These are phyloP conservation scores for Calonectria henricotiae DNA, from an alignment of 2,329 filamentous ascomycete species.

Conservation along the genomic window DNA sequence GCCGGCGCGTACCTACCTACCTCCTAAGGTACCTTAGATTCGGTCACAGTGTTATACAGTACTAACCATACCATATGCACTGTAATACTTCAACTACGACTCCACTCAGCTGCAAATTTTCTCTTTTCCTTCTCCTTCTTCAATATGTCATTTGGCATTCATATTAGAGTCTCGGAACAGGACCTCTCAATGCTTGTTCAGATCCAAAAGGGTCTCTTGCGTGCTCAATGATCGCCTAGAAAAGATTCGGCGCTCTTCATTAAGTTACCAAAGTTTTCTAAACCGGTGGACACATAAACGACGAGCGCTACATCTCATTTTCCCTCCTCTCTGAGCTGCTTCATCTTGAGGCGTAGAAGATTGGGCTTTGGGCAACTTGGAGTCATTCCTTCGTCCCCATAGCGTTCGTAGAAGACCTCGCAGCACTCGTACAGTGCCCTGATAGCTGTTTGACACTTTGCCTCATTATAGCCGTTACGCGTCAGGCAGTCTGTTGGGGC, in stretches of 20 bases:
- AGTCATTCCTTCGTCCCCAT: slow-evolving; percentile 83
- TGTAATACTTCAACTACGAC: slow-evolving; percentile 49
- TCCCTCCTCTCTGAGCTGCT: slow-evolving; percentile 73
- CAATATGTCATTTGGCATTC: slow-evolving; percentile 84
- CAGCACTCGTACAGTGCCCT: slow-evolving; percentile 96
- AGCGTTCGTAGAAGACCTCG: slow-evolving; percentile 85
- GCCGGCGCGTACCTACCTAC: slow-evolving; percentile 26
- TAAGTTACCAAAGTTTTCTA: slow-evolving; percentile 75
- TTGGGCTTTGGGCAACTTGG: slow-evolving; percentile 89
- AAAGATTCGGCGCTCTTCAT: slow-evolving; percentile 80
- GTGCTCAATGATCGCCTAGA: slow-evolving; percentile 99
- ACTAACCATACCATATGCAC: slow-evolving; percentile 33
- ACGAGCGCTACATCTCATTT: slow-evolving; percentile 66
- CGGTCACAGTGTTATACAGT: slow-evolving; percentile 35
- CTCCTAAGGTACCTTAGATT: background rate
- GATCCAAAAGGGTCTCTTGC: slow-evolving; percentile 86
- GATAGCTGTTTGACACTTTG: slow-evolving; percentile 83
- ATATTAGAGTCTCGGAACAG: slow-evolving; percentile 99
- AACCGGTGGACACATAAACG: slow-evolving; percentile 63
- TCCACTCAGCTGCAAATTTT: slow-evolving; percentile 52
- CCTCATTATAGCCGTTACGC: slow-evolving; percentile 89
- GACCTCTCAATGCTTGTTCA: slow-evolving; percentile 92
- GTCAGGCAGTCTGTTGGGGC: slow-evolving; percentile 81
- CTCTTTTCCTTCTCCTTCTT: slow-evolving; percentile 58
- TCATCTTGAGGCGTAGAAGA: slow-evolving; percentile 87